These are phyloP conservation scores for Globisporangium ultimum DNA, from an alignment of 352 stramenopile genomes.

Conservation along the genomic window DNA sequence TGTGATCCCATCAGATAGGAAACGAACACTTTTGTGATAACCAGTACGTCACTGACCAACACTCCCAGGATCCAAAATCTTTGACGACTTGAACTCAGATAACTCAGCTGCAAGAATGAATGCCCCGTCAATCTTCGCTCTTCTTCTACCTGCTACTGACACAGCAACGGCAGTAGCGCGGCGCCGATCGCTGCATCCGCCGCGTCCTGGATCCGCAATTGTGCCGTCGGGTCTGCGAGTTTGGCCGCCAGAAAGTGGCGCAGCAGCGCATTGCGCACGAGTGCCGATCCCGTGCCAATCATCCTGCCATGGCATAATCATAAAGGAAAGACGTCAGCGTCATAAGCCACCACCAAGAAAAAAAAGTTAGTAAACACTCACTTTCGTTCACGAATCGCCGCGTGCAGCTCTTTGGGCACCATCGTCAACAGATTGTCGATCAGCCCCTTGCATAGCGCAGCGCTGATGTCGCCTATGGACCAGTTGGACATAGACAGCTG, in stretches of 20 bases:
- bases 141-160: constrained; percentile 13
- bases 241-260: constrained; percentile 40
- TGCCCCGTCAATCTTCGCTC: background rate
- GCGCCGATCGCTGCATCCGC: constrained; percentile 59
- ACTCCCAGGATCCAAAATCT: too few species aligned
- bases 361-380: constrained; percentile 14
- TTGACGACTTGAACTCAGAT: too few species aligned
- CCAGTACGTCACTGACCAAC: too few species aligned
- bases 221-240: constrained; percentile 26
- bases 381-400: constrained; percentile 27
- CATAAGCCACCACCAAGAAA: background rate
- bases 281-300: constrained; percentile 71
- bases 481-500: constrained; percentile 60
- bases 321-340: constrained; percentile 4
- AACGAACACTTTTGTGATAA: too few species aligned
- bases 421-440: constrained; percentile 71
- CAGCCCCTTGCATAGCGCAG: constrained; percentile 58
- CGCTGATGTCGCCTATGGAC: constrained; percentile 70
- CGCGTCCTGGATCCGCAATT: constrained; percentile 41
- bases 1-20: too few species aligned
- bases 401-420: constrained; percentile 44
- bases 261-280: constrained; percentile 61
- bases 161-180: constrained; percentile 32
- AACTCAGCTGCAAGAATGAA: too few species aligned
- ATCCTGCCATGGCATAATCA: constrained; percentile 29